Percentiles rank a stretch among this genome's conserved stretches.
Conservation (phyloP, 306 rosid genomes). For the Fragaria iinumae region DNA sequence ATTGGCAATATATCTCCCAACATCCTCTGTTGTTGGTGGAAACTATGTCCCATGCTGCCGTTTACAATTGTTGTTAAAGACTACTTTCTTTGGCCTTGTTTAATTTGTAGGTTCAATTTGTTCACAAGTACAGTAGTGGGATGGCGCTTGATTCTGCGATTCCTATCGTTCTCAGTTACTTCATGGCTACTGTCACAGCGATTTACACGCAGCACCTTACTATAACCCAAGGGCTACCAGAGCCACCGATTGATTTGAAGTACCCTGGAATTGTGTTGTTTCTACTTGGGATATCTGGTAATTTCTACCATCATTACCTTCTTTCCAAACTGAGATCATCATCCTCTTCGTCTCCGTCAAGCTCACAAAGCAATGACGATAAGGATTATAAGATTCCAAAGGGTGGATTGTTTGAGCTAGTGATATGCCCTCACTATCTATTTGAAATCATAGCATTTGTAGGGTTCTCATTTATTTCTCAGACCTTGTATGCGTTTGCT, state of each 20-base stretch:
- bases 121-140: slow-evolving; percentile 62
- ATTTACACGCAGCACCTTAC: slow-evolving; percentile 51
- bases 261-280: slow-evolving; percentile 44
- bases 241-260: slow-evolving; percentile 47
- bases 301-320: slow-evolving; percentile 73
- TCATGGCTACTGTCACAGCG: slow-evolving; percentile 31
- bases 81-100: not conserved
- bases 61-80: not conserved
- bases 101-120: slow-evolving; percentile 52
- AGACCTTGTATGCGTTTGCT: slow-evolving; percentile 38
- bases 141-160: slow-evolving; percentile 48
- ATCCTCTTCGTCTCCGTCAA: not conserved
- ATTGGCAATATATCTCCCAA: not conserved
- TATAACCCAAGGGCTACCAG: slow-evolving; percentile 34
- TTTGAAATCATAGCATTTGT: slow-evolving; percentile 55
- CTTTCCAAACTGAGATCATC: slow-evolving; percentile 48
- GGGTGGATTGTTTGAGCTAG: slow-evolving; percentile 61
- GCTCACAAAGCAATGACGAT: slow-evolving; percentile 31
- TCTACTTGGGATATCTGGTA: slow-evolving; percentile 54
- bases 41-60: not conserved
- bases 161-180: slow-evolving; percentile 41
- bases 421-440: slow-evolving; percentile 75
- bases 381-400: slow-evolving; percentile 65
- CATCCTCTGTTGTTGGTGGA: not conserved
- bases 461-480: slow-evolving; percentile 67